Percentiles rank a stretch among this genome's conserved stretches.
Conservation (phyloP, 1,139 yeast genomes). For the Komagataea norvegica region DNA sequence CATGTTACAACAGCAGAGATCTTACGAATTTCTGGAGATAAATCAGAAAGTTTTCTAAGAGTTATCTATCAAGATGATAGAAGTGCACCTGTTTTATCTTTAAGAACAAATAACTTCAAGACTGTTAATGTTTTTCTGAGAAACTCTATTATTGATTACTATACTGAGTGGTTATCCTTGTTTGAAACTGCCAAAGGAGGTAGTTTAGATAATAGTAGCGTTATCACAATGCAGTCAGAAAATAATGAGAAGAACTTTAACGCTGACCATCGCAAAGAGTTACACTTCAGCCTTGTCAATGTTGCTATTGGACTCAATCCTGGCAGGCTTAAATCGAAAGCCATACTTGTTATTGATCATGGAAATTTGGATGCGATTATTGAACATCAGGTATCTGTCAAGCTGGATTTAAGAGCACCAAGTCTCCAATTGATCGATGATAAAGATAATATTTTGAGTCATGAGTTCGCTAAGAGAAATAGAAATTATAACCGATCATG, state of each 20-base stretch:
- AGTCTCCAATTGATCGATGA: conserved; percentile 58
- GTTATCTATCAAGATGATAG: conserved; percentile 30
- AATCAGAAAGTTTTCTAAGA: conserved; percentile 31
- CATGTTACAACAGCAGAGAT: conserved; percentile 16
- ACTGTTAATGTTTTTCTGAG: conserved; percentile 38
- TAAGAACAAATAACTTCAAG: conserved; percentile 27
- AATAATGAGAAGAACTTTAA: conserved; percentile 1
- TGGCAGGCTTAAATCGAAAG: conserved; percentile 49
- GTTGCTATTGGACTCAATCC: conserved; percentile 58
- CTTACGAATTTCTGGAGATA: conserved; percentile 24
- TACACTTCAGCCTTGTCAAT: conserved; percentile 46
- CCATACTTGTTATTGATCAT: conserved; percentile 44
- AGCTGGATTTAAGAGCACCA: conserved; percentile 43
- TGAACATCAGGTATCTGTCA: conserved; percentile 34
- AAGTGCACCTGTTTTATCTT: conserved; percentile 33
- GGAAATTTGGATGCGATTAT: conserved; percentile 48
- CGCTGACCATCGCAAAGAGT: conserved; percentile 27
- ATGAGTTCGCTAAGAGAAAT: conserved; percentile 21
- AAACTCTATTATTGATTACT: conserved; percentile 45
- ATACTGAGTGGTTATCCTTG: conserved; percentile 49
- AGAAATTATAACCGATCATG: conserved; percentile 26
- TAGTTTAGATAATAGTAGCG: conserved; percentile 6
- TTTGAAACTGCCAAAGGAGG: conserved; percentile 12
- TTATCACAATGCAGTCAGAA: conserved; percentile 5
- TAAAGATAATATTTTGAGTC: conserved; percentile 30